Base-by-base conservation (phyloP, 2,329 filamentous ascomycete genomes). In the Penicillium verrucosum region DNA sequence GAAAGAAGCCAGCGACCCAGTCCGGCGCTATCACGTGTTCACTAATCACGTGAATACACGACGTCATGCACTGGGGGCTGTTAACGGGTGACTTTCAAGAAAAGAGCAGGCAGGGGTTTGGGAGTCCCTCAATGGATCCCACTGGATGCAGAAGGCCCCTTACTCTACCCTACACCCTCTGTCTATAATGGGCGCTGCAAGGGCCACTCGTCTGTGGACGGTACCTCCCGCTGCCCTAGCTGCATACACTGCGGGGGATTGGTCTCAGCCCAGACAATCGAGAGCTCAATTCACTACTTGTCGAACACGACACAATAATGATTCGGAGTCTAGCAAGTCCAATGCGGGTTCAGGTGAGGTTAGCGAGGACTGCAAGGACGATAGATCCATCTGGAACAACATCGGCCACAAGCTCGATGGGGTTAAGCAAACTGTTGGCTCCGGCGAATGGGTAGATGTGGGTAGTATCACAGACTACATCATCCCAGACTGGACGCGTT, bases 401-500 rank as follows among this genome's bases (percentile, higher is more conserved):
- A 80, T 90, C 50, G 82, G 85, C 14, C 65, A 72, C 3, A 78
- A 75, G 57, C 72, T 80, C 27, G 70, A 73, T 29, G 70, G 65
- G 43, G 70, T 75, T 18, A 73, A 73, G 56, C 69, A 77, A 30
- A 73, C 75, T 1, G 70, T 80, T 42, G 68, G 71, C 29, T 69
- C 71, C 1, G 65, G 74, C 41, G 73, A 78, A 29, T 79, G 77
- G 75, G 65, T 74, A 30, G 72, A 75, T 12, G 61, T 83, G 44
- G 79, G 81, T 48, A 81, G 75, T 21, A 77, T 96, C 27, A 86
- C 88, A 37, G 86, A 85, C 68, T 82, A 84, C 61, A 86, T 97
- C 34, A 75, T 95, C 3, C 93, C 93, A 0, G 85, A 89, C 41
- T 97, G 93, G 93, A 86, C 89, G 34, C 88, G 85, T 61, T 71